A percentile compares a stretch with the other conserved stretches of the same genome.
Evolutionary conservation across 768 basidiomycete species (phyloP).

Genomic region (Gloeopeniophorella convolvens): DNA sequence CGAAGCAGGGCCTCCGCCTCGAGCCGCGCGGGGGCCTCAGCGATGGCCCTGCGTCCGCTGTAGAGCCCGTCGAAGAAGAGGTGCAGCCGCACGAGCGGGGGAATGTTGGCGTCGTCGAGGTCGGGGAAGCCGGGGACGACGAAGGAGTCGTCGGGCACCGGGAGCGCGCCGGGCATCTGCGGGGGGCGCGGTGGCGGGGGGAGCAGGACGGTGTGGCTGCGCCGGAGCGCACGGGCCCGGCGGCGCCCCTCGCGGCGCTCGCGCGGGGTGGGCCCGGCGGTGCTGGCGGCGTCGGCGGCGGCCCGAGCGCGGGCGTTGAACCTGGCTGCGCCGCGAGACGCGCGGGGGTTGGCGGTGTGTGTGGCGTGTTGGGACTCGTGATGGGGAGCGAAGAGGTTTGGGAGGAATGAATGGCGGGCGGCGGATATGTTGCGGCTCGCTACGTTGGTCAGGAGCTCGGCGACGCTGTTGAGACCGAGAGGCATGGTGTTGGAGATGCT

Average conservation of each 20-base stretch:
- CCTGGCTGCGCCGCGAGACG: neutral
- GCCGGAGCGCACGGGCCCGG: neutral
- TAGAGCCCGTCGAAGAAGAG: constrained; percentile 8
- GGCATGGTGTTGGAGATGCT: constrained; percentile 3
- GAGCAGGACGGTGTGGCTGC: neutral
- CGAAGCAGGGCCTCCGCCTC: neutral
- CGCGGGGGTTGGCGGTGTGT: constrained; percentile 5
- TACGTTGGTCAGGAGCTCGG: constrained; percentile 2
- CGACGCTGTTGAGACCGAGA: neutral
- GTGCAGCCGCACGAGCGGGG: neutral
- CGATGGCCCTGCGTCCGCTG: neutral
- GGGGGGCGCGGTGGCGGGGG: neutral
- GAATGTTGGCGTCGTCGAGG: neutral
- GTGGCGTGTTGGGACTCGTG: constrained; percentile 6
- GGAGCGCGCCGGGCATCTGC: constrained; percentile 5
- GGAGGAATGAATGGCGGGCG: constrained; percentile 6
- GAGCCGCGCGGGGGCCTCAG: no score
- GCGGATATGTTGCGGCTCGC: constrained; percentile 3
- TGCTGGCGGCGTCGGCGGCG: no score
- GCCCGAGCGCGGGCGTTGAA: no score
- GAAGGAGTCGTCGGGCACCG: neutral
- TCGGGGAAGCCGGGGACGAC: neutral
- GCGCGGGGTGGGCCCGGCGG: no score
- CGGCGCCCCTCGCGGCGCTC: no score
- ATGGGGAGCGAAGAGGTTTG: constrained; percentile 5